Conservation (phyloP, 305 asterid genomes). For the Solanum hybrid region DNA sequence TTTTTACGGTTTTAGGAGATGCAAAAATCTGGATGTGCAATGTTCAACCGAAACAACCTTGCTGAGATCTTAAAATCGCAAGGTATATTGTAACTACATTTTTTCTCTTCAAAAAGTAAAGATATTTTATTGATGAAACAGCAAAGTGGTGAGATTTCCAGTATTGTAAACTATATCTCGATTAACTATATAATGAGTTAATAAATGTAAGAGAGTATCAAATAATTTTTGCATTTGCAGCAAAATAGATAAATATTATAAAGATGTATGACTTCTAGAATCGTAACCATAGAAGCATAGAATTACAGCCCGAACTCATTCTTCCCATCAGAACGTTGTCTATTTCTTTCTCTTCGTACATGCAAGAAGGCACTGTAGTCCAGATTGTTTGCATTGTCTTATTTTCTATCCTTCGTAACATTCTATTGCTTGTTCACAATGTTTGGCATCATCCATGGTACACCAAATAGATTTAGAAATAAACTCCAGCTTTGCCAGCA, state of each 20-base stretch:
- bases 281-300: not conserved
- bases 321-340: not conserved
- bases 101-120: no score
- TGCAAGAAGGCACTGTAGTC: not conserved
- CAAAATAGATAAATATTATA: not conserved
- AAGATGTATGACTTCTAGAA: not conserved
- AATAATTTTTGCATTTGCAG: not conserved
- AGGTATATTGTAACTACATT: no score
- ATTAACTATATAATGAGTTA: no score
- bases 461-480: not conserved
- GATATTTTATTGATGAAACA: no score
- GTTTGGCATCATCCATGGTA: not conserved
- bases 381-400: not conserved
- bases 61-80: no score
- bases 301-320: not conserved
- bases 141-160: no score
- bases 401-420: not conserved
- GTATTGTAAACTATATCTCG: no score
- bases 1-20: not conserved
- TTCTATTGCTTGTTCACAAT: not conserved
- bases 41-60: no score
- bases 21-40: no score
- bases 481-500: not conserved
- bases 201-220: no score
- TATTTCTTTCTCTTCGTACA: not conserved